These are phyloP conservation scores for Mycena rosella DNA, from an alignment of 768 basidiomycete species.

Conservation along the genomic window DNA sequence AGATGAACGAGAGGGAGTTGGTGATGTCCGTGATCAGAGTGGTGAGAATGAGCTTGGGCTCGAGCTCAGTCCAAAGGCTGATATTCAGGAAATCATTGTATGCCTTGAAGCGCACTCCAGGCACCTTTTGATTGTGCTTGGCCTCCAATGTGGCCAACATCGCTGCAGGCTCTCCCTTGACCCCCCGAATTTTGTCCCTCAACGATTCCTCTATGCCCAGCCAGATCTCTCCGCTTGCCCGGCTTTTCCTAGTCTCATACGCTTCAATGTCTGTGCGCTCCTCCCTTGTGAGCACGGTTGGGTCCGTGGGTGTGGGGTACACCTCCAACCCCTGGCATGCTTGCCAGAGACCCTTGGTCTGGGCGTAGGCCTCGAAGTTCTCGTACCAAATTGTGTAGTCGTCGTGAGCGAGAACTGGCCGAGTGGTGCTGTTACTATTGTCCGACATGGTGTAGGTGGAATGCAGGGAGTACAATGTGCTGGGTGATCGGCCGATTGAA, in stretches of 20 bases:
- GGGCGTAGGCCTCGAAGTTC: slow-evolving; percentile 8
- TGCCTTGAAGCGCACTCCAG: slow-evolving; percentile 16
- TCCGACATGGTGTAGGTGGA: background rate
- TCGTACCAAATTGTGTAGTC: slow-evolving; percentile 5
- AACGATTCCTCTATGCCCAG: slow-evolving; percentile 15
- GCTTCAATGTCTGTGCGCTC: slow-evolving; percentile 10
- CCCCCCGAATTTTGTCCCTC: slow-evolving; percentile 4
- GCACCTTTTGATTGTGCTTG: slow-evolving; percentile 19
- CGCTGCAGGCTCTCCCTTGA: slow-evolving; percentile 3
- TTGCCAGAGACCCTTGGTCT: slow-evolving; percentile 19
- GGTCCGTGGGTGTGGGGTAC: slow-evolving; percentile 5
- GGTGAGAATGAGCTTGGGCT: slow-evolving; percentile 7
- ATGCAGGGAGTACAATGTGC: background rate
- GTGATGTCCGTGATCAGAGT: slow-evolving; percentile 3
- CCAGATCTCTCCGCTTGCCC: slow-evolving; percentile 17
- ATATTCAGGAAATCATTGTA: slow-evolving; percentile 19
- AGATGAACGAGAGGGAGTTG: slow-evolving; percentile 9
- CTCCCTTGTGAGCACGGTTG: slow-evolving; percentile 5
- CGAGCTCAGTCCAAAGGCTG: slow-evolving; percentile 7
- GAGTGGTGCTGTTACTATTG: background rate
- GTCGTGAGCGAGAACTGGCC: slow-evolving; percentile 1
- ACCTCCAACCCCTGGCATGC: background rate
- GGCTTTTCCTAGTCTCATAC: slow-evolving; percentile 6
- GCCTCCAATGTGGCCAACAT: slow-evolving; percentile 13
- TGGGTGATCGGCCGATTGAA: background rate